Evolutionary conservation across 257 asterid genomes (phyloP).

Genomic region (Jasminum sambac): DNA sequence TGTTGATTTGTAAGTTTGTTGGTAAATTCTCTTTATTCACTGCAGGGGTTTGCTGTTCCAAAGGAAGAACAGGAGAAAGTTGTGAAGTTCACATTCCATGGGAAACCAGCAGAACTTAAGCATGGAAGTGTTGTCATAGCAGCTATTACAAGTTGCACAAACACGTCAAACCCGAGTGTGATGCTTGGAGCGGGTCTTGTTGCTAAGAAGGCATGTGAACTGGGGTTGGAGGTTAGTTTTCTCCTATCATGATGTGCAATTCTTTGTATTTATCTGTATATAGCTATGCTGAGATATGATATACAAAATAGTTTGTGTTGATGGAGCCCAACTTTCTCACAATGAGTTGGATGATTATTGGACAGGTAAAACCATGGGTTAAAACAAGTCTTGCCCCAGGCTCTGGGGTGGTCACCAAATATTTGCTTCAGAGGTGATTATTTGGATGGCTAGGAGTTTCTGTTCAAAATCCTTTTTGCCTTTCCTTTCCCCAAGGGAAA

Average conservation of each 20-base stretch:
- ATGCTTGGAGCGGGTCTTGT: slow-evolving; percentile 99
- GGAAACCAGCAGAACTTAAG: slow-evolving; percentile 79
- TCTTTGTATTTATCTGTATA: not conserved
- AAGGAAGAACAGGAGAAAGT: slow-evolving; percentile 79
- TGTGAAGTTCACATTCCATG: slow-evolving; percentile 64
- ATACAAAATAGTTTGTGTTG: not conserved
- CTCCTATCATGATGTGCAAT: slow-evolving; percentile 2
- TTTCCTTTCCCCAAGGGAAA: not conserved
- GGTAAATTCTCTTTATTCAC: slow-evolving; percentile 1
- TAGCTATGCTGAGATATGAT: not conserved
- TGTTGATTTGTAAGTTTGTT: not conserved
- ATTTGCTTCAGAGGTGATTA: slow-evolving; percentile 72
- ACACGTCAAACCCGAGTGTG: slow-evolving; percentile 96
- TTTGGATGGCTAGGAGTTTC: slow-evolving; percentile 1
- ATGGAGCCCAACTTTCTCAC: slow-evolving; percentile 18
- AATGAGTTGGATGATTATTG: slow-evolving; percentile 13
- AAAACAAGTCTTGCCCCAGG: slow-evolving; percentile 99
- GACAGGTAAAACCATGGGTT: slow-evolving; percentile 94
- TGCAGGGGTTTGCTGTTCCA: slow-evolving; percentile 82
- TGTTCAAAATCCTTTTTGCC: not conserved
- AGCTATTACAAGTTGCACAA: slow-evolving; percentile 93
- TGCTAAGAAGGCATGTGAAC: slow-evolving; percentile 89
- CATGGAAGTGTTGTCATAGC: slow-evolving; percentile 96
- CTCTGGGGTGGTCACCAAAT: slow-evolving; percentile 93
- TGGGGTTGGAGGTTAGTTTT: slow-evolving; percentile 85